Conservation (phyloP, 1,284 basidiomycete genomes). For the Bjerkandera adusta region DNA sequence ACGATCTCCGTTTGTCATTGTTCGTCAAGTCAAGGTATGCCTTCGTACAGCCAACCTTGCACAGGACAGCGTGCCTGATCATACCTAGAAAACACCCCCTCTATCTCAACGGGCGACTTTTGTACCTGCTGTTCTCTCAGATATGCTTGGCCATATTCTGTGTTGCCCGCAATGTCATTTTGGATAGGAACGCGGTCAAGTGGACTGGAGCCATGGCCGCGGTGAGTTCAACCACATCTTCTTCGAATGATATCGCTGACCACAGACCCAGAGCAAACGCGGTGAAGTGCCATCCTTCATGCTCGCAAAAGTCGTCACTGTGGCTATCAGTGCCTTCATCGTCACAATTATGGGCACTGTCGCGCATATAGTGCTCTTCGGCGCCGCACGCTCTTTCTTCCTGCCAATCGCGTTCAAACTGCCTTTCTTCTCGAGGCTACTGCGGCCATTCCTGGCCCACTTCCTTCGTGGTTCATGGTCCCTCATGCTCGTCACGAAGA, state of each 20-base stretch:
- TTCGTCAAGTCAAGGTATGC: constrained; percentile 67
- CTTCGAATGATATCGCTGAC: neutral
- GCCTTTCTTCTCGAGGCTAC: constrained; percentile 45
- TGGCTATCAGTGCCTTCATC: constrained; percentile 37
- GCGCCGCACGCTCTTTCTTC: constrained; percentile 36
- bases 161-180: constrained; percentile 51
- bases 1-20: constrained; percentile 43
- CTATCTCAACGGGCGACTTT: constrained; percentile 61
- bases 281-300: constrained; percentile 17
- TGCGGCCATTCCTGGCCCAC: constrained; percentile 61
- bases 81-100: constrained; percentile 60
- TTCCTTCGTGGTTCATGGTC: constrained; percentile 60
- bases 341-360: constrained; percentile 39
- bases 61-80: neutral
- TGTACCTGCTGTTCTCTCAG: constrained; percentile 59
- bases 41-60: neutral
- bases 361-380: constrained; percentile 43
- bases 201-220: constrained; percentile 33
- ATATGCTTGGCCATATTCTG: constrained; percentile 43
- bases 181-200: constrained; percentile 54
- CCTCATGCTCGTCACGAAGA: constrained; percentile 43
- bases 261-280: neutral
- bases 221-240: constrained; percentile 14
- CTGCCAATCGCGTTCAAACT: constrained; percentile 53
- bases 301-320: constrained; percentile 32